Evolutionary conservation across 2,329 filamentous ascomycete genomes (phyloP).

Genomic region (Diaporthe eres): DNA sequence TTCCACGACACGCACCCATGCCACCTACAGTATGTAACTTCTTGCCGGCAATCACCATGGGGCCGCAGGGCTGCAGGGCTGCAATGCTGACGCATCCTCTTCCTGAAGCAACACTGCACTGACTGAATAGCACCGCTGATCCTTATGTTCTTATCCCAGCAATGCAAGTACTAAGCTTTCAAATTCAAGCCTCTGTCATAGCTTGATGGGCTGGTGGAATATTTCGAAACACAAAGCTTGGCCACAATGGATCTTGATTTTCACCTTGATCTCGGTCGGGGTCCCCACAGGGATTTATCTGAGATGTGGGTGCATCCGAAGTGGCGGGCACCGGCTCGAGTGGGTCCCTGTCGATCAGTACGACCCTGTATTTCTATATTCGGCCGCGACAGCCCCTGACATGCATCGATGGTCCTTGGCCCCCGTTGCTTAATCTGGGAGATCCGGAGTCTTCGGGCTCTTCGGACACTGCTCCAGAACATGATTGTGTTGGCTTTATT

Average conservation of each 20-base stretch:
- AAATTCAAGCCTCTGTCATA: background rate
- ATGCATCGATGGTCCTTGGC: background rate
- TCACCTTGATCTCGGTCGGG: background rate
- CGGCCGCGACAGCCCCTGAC: background rate
- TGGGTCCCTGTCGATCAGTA: background rate
- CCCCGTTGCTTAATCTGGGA: background rate
- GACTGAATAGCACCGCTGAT: background rate
- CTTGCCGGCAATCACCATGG: background rate
- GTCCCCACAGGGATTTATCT: background rate
- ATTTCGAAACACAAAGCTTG: background rate
- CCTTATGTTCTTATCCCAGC: background rate
- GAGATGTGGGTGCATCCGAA: constrained; percentile 18
- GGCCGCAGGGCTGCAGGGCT: background rate
- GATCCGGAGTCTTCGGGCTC: no score
- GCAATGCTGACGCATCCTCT: background rate
- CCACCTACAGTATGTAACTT: background rate
- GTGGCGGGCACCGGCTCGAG: constrained; percentile 6
- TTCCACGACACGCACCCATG: background rate
- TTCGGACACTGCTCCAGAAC: background rate
- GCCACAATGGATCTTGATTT: constrained; percentile 2
- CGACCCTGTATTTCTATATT: background rate
- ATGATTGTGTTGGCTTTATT: background rate
- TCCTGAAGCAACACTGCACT: background rate
- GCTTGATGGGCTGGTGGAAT: background rate
- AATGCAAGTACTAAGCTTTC: background rate